Evolutionary conservation across 495 filamentous ascomycete species (phyloP), one percentile per base, ranked within the genome.

Genomic region (Friedmanniomyces endolithicus): DNA sequence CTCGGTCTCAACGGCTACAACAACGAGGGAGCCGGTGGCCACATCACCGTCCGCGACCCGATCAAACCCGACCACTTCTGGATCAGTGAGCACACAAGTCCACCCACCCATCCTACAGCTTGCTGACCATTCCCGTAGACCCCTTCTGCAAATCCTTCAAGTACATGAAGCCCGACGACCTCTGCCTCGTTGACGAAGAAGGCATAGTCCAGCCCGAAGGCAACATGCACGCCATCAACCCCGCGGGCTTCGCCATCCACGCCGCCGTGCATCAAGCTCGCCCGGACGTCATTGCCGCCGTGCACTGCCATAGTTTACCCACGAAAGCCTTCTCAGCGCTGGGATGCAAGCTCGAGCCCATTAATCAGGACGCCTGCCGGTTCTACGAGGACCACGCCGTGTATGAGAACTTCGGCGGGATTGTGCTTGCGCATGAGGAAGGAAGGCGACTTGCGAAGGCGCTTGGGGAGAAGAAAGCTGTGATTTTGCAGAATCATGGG

Each of bases 81-180:
- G 86, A 85, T 88, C 23, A 88, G 44, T 47, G 44, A 22, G 44
- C 23, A 22, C 3, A 22, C 16, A 4, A 6, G 2, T 25, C 20
- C 44, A 23, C 2, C 24, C 23, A 6, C 16, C 23, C 16, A 47
- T 14, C 12, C 19, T 47, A 8, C 19, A 19, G 17, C 24, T 16
- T 47, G 17, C 37, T n/a, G 12, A 41, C 37, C 16, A 4, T 6
- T 14, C 17, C 37, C 2, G 6, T 14, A 41, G 88, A 88, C 56
- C 86, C 86, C 0, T 85, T 88, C 61, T 83, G 85, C 29, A 75
- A 80, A 11, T 75, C 81, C 0, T 88, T 87, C 68, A 78, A 76
- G n/a, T 67, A 82, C 50, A 84, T 90, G 48, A 83, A 78, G 52
- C 74, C 75, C 20, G 81, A 77, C 6, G 83, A 88, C 61, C 74